Percentiles rank a stretch among this genome's conserved stretches.
Conservation (phyloP, 2,329 filamentous ascomycete species). For the Apiospora kogelbergensis region DNA sequence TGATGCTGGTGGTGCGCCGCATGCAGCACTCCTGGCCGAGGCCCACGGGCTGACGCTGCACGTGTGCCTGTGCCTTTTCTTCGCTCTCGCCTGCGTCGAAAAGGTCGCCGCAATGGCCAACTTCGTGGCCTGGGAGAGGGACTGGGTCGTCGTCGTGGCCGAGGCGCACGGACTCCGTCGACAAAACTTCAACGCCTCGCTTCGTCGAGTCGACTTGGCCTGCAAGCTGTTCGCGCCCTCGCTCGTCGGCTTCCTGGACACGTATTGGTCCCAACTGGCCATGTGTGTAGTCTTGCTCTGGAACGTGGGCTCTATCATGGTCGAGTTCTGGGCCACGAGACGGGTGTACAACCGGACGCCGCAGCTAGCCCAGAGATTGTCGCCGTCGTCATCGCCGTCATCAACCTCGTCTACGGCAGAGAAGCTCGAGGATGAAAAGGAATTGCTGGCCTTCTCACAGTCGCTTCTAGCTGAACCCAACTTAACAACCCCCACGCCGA, state of each 20-base stretch:
- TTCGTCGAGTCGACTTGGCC: not conserved
- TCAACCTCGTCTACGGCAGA: not conserved
- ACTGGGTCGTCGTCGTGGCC: not conserved
- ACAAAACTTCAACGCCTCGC: constrained; percentile 1
- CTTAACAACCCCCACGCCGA: not conserved
- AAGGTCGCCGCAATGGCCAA: constrained; percentile 1
- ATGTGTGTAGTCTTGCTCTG: not conserved
- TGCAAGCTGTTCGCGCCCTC: constrained; percentile 2
- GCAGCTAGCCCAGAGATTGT: not conserved
- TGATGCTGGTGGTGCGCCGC: not conserved
- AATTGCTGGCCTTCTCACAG: not conserved
- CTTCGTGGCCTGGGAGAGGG: not conserved
- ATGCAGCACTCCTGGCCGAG: not conserved
- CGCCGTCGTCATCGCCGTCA: not conserved
- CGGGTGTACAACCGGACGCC: not conserved
- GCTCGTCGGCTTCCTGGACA: not conserved
- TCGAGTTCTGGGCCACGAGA: not conserved
- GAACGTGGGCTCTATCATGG: not conserved
- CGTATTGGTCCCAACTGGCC: not conserved
- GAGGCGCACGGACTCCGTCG: not conserved
- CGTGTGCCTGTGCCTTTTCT: not conserved
- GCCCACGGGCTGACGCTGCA: not conserved
- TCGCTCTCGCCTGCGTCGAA: not conserved
- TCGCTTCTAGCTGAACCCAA: not conserved
- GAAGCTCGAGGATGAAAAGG: not conserved